phyloP scores from a whole-genome alignment of 2,329 filamentous ascomycete species.

The Botrytis paeoniae region DNA sequence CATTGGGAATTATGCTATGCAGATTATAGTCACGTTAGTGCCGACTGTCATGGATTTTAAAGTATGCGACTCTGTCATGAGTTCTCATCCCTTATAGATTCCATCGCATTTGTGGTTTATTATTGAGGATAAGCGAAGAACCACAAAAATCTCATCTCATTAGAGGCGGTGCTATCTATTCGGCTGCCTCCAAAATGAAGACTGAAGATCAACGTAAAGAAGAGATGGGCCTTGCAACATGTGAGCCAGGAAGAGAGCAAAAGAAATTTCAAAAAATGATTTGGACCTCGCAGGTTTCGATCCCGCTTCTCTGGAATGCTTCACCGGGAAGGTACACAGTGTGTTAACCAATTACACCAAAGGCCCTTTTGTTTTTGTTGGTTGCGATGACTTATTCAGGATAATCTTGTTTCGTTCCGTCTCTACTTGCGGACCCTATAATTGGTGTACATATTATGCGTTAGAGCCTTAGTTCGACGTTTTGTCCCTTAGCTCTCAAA shows the following conservation, averaged over 20 bases:
- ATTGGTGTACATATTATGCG: background rate
- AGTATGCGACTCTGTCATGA: background rate
- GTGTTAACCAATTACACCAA: constrained; percentile 1
- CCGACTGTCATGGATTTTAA: background rate
- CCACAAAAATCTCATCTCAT: background rate
- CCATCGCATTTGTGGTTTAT: background rate
- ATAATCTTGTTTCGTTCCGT: background rate
- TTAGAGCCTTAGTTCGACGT: background rate
- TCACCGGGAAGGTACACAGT: background rate
- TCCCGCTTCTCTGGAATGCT: background rate
- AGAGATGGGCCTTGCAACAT: background rate
- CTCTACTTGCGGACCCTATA: background rate
- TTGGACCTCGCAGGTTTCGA: background rate
- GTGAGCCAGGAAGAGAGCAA: background rate
- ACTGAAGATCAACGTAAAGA: background rate
- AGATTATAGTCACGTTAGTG: background rate
- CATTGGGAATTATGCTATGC: background rate
- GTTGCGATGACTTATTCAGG: background rate
- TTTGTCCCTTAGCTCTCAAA: background rate
- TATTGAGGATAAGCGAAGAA: background rate
- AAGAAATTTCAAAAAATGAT: background rate
- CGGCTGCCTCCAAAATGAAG: background rate
- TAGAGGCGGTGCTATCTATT: background rate
- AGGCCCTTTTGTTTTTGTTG: background rate
- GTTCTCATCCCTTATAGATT: background rate